Evolutionary conservation across 352 stramenopile genomes (phyloP).

Genomic region (Pythium oligandrum): DNA sequence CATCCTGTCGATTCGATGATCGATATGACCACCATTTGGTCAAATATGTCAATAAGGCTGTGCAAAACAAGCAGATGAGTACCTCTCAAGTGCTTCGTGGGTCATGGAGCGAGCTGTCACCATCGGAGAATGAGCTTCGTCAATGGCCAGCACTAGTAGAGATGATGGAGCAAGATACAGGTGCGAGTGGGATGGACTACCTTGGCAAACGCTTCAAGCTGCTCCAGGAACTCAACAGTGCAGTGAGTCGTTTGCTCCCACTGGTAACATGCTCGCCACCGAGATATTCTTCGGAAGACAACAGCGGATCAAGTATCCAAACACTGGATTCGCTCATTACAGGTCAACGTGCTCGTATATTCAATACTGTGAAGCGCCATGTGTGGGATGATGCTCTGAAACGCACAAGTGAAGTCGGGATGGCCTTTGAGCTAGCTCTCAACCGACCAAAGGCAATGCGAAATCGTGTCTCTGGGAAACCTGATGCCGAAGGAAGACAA

Average conservation of each 20-base stretch:
- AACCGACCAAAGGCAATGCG: constrained; percentile 83
- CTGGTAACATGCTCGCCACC: constrained; percentile 31
- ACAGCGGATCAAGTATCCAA: neutral
- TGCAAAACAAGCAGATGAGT: constrained; percentile 39
- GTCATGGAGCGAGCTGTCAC: constrained; percentile 59
- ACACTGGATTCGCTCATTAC: constrained; percentile 20
- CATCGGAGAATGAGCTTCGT: constrained; percentile 48
- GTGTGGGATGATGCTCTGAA: constrained; percentile 69
- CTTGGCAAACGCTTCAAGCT: constrained; percentile 62
- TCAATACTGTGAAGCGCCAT: constrained; percentile 63
- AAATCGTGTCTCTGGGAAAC: constrained; percentile 48
- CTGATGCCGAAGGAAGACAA: constrained; percentile 56
- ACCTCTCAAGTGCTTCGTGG: constrained; percentile 44
- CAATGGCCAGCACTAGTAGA: constrained; percentile 69
- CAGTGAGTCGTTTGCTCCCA: constrained; percentile 53
- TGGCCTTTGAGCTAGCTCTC: constrained; percentile 65
- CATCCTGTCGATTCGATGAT: neutral
- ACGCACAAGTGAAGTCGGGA: constrained; percentile 36
- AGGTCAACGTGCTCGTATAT: constrained; percentile 54
- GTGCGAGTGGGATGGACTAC: constrained; percentile 14
- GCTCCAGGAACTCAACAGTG: constrained; percentile 70
- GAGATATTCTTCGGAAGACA: neutral
- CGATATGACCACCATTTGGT: constrained; percentile 64
- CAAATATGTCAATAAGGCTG: constrained; percentile 72
- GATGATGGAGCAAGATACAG: constrained; percentile 16